Evolutionary conservation across 2,329 filamentous ascomycete species (phyloP), one percentile per base, ranked within the genome.

Genomic region (Juglanconis sp.): DNA sequence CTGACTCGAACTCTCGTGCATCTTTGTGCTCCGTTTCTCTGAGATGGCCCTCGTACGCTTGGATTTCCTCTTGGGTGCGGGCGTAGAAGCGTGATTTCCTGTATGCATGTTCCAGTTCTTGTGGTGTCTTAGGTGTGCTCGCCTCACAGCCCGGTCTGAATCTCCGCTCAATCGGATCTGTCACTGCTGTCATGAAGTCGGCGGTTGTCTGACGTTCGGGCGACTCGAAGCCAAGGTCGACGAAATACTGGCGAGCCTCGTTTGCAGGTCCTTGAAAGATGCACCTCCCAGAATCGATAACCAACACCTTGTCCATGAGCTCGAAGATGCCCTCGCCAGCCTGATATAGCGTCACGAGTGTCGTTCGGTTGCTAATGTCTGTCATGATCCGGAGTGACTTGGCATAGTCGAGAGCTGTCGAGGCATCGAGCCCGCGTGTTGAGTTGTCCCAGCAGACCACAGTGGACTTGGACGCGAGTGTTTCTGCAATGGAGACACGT

Each of bases 121-220:
- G 81, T 0, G 90, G 76, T 0, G 87, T 89, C 68, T 87, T 89
- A 0, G 90, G 91, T 1, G 87, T 84, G 3, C 81, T 83, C 8
- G 81, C 77, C 67, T 92, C 86, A 65, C 80, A 87, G 1, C 88
- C 89, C 0, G 79, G 72, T 24, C 87, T 83, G 70, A 92, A 87
- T 15, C 82, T 80, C 40, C 91, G 82, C 68, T 92, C 90, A 9
- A 82, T 84, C 1, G 87, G 84, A 69, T 94, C 91, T 1, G 89
- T 91, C 15, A 92, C 80, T 0, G 88, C 87, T 1, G 90, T 92
- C 49, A 93, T 73, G 74, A 92, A 93, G 70, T 93, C 90, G 1
- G 89, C 85, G 0, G 90, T 92, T 0, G 90, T 93, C 68, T 88
- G 77, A 10, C 78, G 71, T 0, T 77, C 73, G 1, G 77, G 78